phyloP scores from a whole-genome alignment of 2,329 filamentous ascomycete species.

The Sclerotinia nivalis region DNA sequence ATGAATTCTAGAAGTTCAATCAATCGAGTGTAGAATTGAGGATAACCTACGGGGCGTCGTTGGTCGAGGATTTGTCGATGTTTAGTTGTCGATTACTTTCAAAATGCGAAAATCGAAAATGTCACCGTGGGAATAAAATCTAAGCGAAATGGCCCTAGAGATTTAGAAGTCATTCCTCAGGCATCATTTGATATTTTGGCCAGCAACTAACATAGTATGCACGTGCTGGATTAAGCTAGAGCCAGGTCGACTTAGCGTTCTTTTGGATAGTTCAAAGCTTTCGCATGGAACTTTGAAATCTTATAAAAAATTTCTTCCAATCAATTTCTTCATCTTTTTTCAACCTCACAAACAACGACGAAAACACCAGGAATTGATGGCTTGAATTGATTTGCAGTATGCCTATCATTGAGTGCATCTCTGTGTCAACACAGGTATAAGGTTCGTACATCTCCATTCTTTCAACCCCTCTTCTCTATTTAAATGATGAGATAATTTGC shows the following conservation, averaged over 20 bases:
- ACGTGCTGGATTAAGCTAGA: background rate
- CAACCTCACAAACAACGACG: background rate
- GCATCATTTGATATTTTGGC: constrained; percentile 5
- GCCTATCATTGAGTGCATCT: background rate
- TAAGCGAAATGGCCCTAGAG: constrained; percentile 32
- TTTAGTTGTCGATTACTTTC: constrained; percentile 27
- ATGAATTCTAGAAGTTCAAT: constrained; percentile 11
- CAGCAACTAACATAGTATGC: background rate
- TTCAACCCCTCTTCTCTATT: constrained; percentile 31
- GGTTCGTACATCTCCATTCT: constrained; percentile 14
- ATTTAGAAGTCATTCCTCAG: constrained; percentile 19
- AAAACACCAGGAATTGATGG: background rate
- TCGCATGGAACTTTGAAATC: background rate
- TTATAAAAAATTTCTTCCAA: constrained; percentile 13
- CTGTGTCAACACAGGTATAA: background rate
- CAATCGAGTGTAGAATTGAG: constrained; percentile 26
- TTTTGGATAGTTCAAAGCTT: constrained; percentile 2
- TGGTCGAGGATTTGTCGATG: constrained; percentile 39
- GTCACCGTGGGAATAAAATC: constrained; percentile 28
- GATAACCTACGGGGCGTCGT: constrained; percentile 38
- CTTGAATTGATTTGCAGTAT: background rate
- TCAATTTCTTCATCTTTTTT: background rate
- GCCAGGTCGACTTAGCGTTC: constrained; percentile 3
- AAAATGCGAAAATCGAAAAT: constrained; percentile 24
- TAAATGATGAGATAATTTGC: constrained; percentile 98